A percentile compares a stretch with the other conserved stretches of the same genome.
phyloP scores from a whole-genome alignment of 2,329 filamentous ascomycete genomes.

The Cladosporium phlei region DNA sequence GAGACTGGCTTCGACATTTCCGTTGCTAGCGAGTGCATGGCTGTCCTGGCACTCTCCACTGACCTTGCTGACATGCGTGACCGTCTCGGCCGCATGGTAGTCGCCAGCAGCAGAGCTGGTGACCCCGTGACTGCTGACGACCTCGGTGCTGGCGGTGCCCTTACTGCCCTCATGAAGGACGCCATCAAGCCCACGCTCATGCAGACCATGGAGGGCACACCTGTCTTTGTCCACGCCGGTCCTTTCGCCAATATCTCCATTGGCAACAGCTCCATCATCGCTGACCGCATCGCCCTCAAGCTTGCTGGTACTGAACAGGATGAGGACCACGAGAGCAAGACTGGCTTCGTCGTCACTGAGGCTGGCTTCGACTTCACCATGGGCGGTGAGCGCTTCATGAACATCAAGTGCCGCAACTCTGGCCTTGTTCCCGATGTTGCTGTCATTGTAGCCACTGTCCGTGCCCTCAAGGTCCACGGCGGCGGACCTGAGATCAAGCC shows the following conservation, averaged over 20 bases:
- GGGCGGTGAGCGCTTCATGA: conserved; percentile 99
- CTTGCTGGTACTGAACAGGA: conserved; percentile 90
- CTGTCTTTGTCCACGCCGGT: conserved; percentile 94
- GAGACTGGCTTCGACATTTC: conserved; percentile 97
- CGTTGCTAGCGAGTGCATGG: conserved; percentile 97
- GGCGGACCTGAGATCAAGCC: conserved; percentile 91
- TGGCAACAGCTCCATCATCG: conserved; percentile 89
- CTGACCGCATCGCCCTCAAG: conserved; percentile 93
- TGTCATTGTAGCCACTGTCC: conserved; percentile 90
- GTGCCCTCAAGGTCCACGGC: conserved; percentile 94
- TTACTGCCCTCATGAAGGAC: conserved; percentile 94
- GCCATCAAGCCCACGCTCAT: conserved; percentile 98
- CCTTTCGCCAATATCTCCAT: conserved; percentile 99
- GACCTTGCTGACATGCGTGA: conserved; percentile 84
- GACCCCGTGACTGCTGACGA: conserved; percentile 96
- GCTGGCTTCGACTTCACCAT: conserved; percentile 99
- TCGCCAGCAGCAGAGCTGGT: conserved; percentile 77
- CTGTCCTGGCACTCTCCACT: conserved; percentile 89
- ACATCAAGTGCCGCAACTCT: conserved; percentile 97
- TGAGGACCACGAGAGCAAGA: conserved; percentile 75
- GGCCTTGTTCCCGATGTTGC: conserved; percentile 89
- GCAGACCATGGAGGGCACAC: conserved; percentile 95
- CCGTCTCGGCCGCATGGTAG: conserved; percentile 89
- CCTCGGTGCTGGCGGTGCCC: conserved; percentile 82
- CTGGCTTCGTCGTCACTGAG: conserved; percentile 92